Conservation (phyloP, 2,329 filamentous ascomycete species). For the Sclerotinia minor region DNA sequence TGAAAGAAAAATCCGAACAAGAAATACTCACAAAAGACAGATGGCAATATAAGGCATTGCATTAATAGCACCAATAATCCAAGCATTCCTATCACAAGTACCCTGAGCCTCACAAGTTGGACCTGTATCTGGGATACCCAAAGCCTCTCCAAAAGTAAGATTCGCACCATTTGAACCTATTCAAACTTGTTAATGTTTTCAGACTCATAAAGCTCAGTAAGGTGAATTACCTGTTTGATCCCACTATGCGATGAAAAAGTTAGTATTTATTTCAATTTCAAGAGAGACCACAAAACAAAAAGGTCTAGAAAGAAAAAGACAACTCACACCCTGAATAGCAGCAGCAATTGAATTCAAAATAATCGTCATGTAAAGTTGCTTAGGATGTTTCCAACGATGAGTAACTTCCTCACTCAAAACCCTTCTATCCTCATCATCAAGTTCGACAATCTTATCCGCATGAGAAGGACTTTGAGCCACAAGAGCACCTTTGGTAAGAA, state of each 20-base stretch:
- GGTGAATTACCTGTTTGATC: conserved; percentile 25
- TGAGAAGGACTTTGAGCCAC: conserved; percentile 71
- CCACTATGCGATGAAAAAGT: conserved; percentile 17
- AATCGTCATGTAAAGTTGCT: conserved; percentile 65
- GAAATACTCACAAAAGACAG: conserved; percentile 48
- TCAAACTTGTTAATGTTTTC: conserved; percentile 29
- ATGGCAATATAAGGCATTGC: conserved; percentile 47
- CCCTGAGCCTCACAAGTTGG: conserved; percentile 27
- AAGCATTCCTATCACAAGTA: conserved; percentile 49
- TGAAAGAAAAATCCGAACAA: not conserved
- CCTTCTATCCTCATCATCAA: conserved; percentile 61
- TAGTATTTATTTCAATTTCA: not conserved
- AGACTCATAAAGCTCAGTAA: not conserved
- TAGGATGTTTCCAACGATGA: conserved; percentile 68
- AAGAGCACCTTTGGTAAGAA: conserved; percentile 69
- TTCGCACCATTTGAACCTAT: conserved; percentile 53
- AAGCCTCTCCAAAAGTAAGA: conserved; percentile 47
- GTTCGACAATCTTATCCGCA: conserved; percentile 58
- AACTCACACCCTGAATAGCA: conserved; percentile 57
- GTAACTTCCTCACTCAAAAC: conserved; percentile 62
- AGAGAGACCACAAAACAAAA: conserved; percentile 25
- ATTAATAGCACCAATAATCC: conserved; percentile 61
- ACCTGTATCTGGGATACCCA: conserved; percentile 44
- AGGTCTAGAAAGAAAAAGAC: not conserved
- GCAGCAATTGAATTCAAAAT: conserved; percentile 67